Percentiles rank a stretch among this genome's conserved stretches.
These are phyloP conservation scores for Millerago galiae DNA, from an alignment of 805 yeast genomes.

Conservation along the genomic window DNA sequence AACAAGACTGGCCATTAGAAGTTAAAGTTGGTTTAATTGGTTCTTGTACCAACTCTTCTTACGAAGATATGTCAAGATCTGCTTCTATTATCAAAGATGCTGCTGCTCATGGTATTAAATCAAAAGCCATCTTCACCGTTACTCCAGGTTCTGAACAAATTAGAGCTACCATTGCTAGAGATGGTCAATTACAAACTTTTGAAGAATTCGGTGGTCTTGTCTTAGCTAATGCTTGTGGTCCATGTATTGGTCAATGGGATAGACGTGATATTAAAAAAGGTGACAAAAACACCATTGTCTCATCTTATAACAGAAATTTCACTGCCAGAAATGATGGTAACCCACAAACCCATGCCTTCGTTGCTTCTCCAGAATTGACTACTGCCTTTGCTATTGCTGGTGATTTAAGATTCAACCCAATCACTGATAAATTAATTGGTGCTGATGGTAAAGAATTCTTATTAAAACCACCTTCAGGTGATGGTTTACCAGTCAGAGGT, in stretches of 20 bases:
- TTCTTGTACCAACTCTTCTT: constrained; percentile 97
- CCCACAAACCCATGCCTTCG: constrained; percentile 94
- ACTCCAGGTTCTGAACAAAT: constrained; percentile 99
- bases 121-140: constrained; percentile 87
- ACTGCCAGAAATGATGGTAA: constrained; percentile 97
- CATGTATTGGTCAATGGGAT: constrained; percentile 99
- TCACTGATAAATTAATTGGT: constrained; percentile 83
- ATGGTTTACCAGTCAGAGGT: constrained; percentile 84
- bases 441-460: constrained; percentile 86
- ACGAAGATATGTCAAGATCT: constrained; percentile 97
- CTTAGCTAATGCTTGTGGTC: constrained; percentile 97
- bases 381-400: constrained; percentile 96
- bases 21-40: constrained; percentile 95
- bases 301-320: constrained; percentile 97
- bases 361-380: constrained; percentile 94
- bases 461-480: constrained; percentile 83
- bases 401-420: constrained; percentile 93
- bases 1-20: constrained; percentile 87
- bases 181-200: constrained; percentile 85
- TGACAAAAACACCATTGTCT: constrained; percentile 93
- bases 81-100: constrained; percentile 92
- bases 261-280: constrained; percentile 88
- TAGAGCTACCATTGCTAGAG: constrained; percentile 96
- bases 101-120: constrained; percentile 80
- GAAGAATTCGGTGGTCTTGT: constrained; percentile 91